phyloP scores from a whole-genome alignment of 768 basidiomycete genomes.

The Mycena floridula region DNA sequence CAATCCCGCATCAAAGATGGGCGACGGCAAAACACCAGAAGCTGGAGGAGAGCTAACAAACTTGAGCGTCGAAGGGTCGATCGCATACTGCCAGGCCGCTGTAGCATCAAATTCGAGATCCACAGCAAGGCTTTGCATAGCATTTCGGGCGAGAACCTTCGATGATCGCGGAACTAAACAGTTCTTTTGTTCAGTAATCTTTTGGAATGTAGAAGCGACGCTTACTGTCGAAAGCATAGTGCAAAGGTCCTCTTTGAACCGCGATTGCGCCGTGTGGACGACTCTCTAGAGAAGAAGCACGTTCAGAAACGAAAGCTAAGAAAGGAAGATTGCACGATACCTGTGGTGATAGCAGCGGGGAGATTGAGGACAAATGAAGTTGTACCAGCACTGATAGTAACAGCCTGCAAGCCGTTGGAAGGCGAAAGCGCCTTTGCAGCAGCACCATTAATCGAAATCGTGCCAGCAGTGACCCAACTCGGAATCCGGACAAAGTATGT shows the following conservation, averaged over 20 bases:
- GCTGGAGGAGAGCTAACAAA: constrained; percentile 29
- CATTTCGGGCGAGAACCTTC: constrained; percentile 33
- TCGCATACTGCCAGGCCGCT: constrained; percentile 46
- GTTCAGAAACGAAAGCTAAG: neutral
- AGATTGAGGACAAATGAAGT: constrained; percentile 39
- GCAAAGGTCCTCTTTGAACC: constrained; percentile 46
- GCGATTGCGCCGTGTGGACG: constrained; percentile 47
- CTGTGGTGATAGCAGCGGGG: constrained; percentile 40
- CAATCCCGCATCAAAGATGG: constrained; percentile 41
- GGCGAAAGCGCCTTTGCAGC: constrained; percentile 30
- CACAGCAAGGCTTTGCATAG: constrained; percentile 36
- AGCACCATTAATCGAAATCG: constrained; percentile 32
- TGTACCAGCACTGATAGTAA: constrained; percentile 32
- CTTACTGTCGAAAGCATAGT: constrained; percentile 51
- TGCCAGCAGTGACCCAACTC: constrained; percentile 41
- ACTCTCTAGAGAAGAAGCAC: constrained; percentile 26
- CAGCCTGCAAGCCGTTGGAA: constrained; percentile 37
- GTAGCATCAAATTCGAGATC: constrained; percentile 47
- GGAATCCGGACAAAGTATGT: constrained; percentile 45
- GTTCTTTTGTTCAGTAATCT: constrained; percentile 25
- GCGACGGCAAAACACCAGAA: constrained; percentile 33
- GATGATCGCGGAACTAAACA: constrained; percentile 19
- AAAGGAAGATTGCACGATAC: constrained; percentile 16
- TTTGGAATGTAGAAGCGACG: constrained; percentile 7
- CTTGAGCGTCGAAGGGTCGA: constrained; percentile 38